These are phyloP conservation scores for Nymphaea thermarum DNA, from an alignment of 164 flowering plant genomes.

Conservation along the genomic window DNA sequence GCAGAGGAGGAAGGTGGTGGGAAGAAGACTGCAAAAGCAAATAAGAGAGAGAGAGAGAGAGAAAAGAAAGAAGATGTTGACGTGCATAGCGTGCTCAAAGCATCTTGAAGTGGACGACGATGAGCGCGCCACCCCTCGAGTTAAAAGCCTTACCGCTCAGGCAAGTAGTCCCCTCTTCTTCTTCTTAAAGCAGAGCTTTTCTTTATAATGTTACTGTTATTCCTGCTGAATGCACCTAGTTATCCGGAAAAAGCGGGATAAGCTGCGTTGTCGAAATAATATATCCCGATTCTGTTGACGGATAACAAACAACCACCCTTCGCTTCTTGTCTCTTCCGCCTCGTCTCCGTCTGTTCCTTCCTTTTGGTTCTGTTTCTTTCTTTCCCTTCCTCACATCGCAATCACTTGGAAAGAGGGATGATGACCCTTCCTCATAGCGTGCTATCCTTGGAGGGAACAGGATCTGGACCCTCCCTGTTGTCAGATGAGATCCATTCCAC, in stretches of 20 bases:
- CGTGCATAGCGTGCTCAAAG: conserved; percentile 87
- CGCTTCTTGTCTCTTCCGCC: neutral
- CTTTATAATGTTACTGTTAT: neutral
- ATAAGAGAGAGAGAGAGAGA: neutral
- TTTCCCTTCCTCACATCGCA: neutral
- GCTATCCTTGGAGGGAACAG: too few relatives aligned
- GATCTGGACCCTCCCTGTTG: too few relatives aligned
- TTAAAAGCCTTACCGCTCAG: conserved; percentile 92
- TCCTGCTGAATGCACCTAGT: neutral
- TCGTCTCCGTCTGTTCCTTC: neutral
- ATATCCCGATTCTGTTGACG: neutral
- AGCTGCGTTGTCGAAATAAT: neutral
- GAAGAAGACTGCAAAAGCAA: too few relatives aligned
- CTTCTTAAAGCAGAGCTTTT: neutral
- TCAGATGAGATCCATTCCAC: too few relatives aligned
- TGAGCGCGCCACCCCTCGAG: conserved; percentile 75
- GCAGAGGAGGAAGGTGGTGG: too few relatives aligned
- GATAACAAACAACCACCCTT: neutral
- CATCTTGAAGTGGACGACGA: conserved; percentile 41
- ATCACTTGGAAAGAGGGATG: too few relatives aligned
- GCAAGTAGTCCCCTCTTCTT: conserved; percentile 22
- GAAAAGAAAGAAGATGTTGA: conserved; percentile 41
- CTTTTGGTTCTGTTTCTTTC: neutral
- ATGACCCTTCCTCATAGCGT: too few relatives aligned
- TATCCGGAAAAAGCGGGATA: neutral